phyloP scores from a whole-genome alignment of 179 eudicot species.

The Camellia oleifera region DNA sequence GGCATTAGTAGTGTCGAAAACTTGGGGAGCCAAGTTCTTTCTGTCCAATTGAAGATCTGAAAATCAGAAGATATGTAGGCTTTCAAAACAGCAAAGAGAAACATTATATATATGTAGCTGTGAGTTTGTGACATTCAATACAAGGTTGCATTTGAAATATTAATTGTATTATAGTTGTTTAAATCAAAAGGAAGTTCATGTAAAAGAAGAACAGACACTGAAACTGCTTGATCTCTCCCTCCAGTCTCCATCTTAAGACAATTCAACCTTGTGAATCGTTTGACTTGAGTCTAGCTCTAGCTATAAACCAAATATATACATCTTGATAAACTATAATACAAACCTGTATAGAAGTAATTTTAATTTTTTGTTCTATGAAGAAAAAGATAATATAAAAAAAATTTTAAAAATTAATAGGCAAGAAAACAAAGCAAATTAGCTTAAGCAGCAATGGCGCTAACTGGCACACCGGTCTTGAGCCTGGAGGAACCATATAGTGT shows the following conservation, averaged over 20 bases:
- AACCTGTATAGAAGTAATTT: neutral
- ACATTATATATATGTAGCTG: too few species aligned
- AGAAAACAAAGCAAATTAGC: conserved; percentile 8
- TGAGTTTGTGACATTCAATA: too few species aligned
- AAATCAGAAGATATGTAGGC: too few species aligned
- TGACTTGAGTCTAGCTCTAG: neutral
- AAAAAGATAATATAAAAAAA: neutral
- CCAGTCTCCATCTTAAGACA: neutral
- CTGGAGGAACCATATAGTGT: conserved; percentile 89
- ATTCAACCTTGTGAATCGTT: conserved; percentile 2
- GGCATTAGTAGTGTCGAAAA: too few species aligned
- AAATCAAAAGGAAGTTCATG: too few species aligned
- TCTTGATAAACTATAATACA: conserved; percentile 11
- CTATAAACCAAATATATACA: neutral
- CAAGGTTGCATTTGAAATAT: too few species aligned
- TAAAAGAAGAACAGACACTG: neutral
- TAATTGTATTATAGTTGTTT: too few species aligned
- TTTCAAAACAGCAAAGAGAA: too few species aligned
- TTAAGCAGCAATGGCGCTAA: conserved; percentile 72
- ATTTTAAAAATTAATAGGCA: too few species aligned
- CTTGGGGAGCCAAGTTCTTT: too few species aligned
- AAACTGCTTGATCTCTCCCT: neutral
- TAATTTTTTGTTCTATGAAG: neutral
- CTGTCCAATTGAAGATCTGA: too few species aligned
- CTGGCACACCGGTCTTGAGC: conserved; percentile 78